Evolutionary conservation across 805 yeast genomes (phyloP).

Genomic region (Ogataea trehaloabstinens): DNA sequence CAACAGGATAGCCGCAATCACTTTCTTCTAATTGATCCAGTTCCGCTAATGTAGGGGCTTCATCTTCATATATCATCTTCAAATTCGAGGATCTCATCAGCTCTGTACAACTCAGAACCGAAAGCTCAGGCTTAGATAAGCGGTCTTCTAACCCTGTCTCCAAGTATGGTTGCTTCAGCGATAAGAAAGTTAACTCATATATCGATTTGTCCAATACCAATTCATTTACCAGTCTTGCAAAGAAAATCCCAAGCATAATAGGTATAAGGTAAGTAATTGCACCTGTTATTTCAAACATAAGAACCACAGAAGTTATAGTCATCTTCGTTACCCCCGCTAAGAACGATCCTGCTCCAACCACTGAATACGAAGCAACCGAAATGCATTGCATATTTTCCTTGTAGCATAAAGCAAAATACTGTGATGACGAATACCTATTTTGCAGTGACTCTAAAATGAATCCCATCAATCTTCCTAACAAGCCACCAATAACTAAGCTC

Average conservation of each 20-base stretch:
- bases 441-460: constrained; percentile 50
- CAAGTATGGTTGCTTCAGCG: constrained; percentile 40
- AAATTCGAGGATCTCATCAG: constrained; percentile 35
- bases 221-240: constrained; percentile 72
- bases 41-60: constrained; percentile 20
- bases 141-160: constrained; percentile 37
- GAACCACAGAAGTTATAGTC: constrained; percentile 77
- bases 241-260: constrained; percentile 78
- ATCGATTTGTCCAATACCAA: constrained; percentile 56
- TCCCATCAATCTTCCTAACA: constrained; percentile 56
- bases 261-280: constrained; percentile 83
- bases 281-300: constrained; percentile 81
- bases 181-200: constrained; percentile 57
- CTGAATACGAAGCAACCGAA: constrained; percentile 85
- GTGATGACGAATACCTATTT: constrained; percentile 32
- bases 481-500: constrained; percentile 59
- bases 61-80: constrained; percentile 33
- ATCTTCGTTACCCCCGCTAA: constrained; percentile 78
- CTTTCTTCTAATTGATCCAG: constrained; percentile 25
- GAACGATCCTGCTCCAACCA: constrained; percentile 84
- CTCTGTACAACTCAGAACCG: constrained; percentile 34
- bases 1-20: constrained; percentile 44
- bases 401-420: constrained; percentile 39
- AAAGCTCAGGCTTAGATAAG: constrained; percentile 33
- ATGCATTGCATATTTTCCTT: constrained; percentile 48